Evolutionary conservation across 768 basidiomycete genomes (phyloP), one percentile per base, ranked within the genome.

Genomic region (Imleria badia): DNA sequence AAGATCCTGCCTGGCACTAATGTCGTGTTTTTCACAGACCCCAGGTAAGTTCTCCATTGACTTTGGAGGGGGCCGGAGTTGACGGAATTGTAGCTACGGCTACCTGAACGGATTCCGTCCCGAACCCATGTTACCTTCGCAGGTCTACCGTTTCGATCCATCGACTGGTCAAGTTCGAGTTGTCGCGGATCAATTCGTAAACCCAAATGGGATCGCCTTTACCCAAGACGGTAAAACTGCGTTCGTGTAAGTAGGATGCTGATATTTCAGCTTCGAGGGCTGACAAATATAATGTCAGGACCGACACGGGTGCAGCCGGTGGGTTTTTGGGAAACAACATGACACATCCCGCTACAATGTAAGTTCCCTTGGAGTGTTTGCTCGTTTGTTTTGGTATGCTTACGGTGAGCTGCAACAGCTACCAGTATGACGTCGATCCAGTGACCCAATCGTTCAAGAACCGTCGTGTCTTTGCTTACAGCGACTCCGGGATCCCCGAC

Each of bases 1-100:
- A 91, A 87, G 61, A 74, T 90, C 1, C 85, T 90, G 46, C 87
- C 87, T 1, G 70, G 70, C 13, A 86, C 80, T 53, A 83, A 83
- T 35, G 80, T 81, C 42, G 58, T 92, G 3, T 91, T 86, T 72
- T 91, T 94, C 70, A 92, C 91, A 0, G 91, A 92, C 59, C 76
- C 78, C 10, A 73, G 75, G 81, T 91, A 72, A 40, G 81, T 78
- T 12, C 17, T 23, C 33, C 1, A 3, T 36, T 10, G n/a, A 23
- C 2, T 3, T 17, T 17, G 11, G 13, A 14, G 5, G 17, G 1
- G 17, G 15, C 1, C 14, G 30, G 45, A 10, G 19, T 17, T 59
- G 42, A 60, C 45, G 34, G 10, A 9, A 1, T 2, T 53, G 30
- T 54, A 87, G 86, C 22, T 86, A 86, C 56, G 87, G 87, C 2